These are phyloP conservation scores for Astragalus glycyphyllos DNA, from an alignment of 306 rosid species.

Conservation along the genomic window DNA sequence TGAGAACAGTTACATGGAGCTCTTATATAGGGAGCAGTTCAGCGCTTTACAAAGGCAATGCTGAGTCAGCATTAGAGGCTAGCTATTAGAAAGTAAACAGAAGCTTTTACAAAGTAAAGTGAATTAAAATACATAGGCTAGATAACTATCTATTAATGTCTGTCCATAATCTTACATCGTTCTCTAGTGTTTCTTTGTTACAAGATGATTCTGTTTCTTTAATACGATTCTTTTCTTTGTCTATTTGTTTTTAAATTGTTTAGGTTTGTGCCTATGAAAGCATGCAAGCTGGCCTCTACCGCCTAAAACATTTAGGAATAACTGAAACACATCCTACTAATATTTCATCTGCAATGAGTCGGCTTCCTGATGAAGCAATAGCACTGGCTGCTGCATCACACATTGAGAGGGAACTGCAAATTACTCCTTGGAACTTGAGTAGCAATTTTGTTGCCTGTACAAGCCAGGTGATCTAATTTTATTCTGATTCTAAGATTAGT, in stretches of 20 bases:
- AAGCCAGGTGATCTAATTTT: constrained; percentile 68
- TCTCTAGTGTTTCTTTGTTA: constrained; percentile 6
- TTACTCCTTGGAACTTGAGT: constrained; percentile 99
- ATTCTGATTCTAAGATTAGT: constrained; percentile 30
- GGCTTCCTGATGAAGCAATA: constrained; percentile 95
- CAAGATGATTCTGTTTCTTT: constrained; percentile 12
- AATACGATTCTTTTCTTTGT: constrained; percentile 26
- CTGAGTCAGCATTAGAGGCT: too few species aligned
- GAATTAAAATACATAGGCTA: too few species aligned
- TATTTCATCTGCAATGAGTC: constrained; percentile 92
- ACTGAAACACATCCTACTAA: constrained; percentile 80
- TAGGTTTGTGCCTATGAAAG: constrained; percentile 97
- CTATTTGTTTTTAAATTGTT: constrained; percentile 25
- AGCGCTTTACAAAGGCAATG: too few species aligned
- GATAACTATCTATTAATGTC: neutral
- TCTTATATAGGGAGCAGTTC: too few species aligned
- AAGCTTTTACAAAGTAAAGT: too few species aligned
- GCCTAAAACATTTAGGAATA: constrained; percentile 93
- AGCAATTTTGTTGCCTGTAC: constrained; percentile 94
- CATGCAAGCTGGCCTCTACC: constrained; percentile 97
- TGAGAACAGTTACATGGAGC: too few species aligned
- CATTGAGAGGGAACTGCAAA: constrained; percentile 93
- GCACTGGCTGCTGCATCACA: constrained; percentile 98
- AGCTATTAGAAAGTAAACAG: too few species aligned
- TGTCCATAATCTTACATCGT: constrained; percentile 20